Base-by-base conservation (phyloP, 1,284 basidiomycete genomes). In the Heterobasidion occidentale region DNA sequence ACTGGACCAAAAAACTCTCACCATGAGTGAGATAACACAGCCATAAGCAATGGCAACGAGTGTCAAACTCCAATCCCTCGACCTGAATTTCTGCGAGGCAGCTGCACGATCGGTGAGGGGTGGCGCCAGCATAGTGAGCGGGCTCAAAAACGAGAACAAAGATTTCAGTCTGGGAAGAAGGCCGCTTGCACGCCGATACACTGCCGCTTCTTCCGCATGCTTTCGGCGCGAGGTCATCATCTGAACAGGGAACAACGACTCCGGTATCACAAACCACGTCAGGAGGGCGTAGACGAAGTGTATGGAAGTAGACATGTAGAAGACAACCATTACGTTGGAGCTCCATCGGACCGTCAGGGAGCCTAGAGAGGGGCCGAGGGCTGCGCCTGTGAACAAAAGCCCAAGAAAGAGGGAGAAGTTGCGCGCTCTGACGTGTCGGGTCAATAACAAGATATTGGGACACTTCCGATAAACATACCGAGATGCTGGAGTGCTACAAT, bases 311-410 rank as follows among this genome's bases (percentile, higher is more conserved):
- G 84, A 77, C 56, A 84, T 64, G 67, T 89, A 93, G 75, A 93
- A 93, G 19, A 89, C 84, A 1, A 80, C 79, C 56, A 94, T 71
- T 15, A 84, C 68, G 52, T 75, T 67, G 14, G 77, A 78, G 0
- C 86, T 88, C 19, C 70, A 66, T 46, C 73, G 77, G 63, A 93
- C 83, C 46, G 93, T 66, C 34, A 88, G 59, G 42, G 81, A 77
- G 15, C 90, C 90, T 0, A 93, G 58, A 1, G 83, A 77, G 0
- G 92, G 92, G 0, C 92, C 92, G 11, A 88, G 19, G 0, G 84
- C 84, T 63, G 89, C 77, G 12, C 91, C 90, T n/a, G 74, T 65
- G 62, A 84, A 88, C 46, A 84, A 60, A 2, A 88, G 70, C 2
- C 88, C 89, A 3, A 84, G 68, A 51, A 70, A 74, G 44, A 86